Base-by-base conservation (phyloP, 2,329 filamentous ascomycete genomes). In the Epichloe amarillans region DNA sequence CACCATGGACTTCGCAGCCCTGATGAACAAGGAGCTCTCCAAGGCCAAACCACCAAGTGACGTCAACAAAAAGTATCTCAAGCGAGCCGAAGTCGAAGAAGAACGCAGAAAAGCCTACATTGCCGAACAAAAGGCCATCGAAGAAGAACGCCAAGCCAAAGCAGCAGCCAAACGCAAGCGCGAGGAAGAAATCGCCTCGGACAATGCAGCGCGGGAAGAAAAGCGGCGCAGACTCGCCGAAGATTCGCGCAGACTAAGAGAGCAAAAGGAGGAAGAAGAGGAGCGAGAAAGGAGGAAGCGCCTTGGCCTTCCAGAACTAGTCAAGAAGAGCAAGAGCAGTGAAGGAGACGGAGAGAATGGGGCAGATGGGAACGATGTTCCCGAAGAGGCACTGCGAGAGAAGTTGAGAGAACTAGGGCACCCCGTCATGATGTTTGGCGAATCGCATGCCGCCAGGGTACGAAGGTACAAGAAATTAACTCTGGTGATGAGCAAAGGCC, bases 21-120 rank as follows among this genome's bases (percentile, higher is more conserved):
- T 98, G 46, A 95, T 98, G 88, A 82, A 86, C 61, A 86, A 88
- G 64, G 89, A 95, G 69, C 93, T 98, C 62, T 81, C 86, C 61
- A 94, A 93, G 67, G 76, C 83, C 58, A 88, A 88, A 66, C 69
- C 76, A 50, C 58, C 68, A 41, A 57, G 69, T 41, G 58, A 69
- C 41, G 58, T 70, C 49, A 55, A 70, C 39, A 83, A 84, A 61
- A 95, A 95, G 68, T 97, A 88, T 66, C 70, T 88, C 55, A 89
- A 88, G 60, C 88, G 89, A 57, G 83, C 85, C 57, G 91, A 98
- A 57, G 66, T 88, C 58, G 93, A 98, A 74, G 84, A 86, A 49
- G 81, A 86, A 60, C 84, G 93, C 49, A 74, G 86, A 62, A 84
- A 82, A 39, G 80, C 83, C 54, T 98, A 98, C 70, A 72, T 81